These are phyloP conservation scores for Paraconiothyrium brasiliense DNA, from an alignment of 2,329 filamentous ascomycete species.

Conservation along the genomic window DNA sequence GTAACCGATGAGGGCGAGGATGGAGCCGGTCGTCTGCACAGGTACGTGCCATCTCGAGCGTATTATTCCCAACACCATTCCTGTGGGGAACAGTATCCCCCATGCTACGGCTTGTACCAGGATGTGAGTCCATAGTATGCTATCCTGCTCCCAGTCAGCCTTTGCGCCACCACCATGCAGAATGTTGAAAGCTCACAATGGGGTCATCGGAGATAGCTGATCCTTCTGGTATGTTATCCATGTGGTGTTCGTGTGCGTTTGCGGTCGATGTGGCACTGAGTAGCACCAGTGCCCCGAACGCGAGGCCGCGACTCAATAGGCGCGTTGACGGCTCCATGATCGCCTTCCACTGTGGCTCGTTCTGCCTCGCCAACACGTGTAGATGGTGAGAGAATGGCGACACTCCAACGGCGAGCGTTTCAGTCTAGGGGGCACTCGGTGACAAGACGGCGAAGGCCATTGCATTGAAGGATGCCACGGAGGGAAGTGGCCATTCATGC, in stretches of 20 bases:
- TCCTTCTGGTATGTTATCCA: constrained; percentile 51
- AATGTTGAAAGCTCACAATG: constrained; percentile 36
- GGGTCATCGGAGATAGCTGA: constrained; percentile 48
- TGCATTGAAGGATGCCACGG: neutral
- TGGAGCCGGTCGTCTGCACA: constrained; percentile 77
- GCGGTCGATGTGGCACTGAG: constrained; percentile 51
- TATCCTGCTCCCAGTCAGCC: constrained; percentile 62
- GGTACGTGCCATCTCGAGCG: constrained; percentile 96
- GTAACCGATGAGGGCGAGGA: constrained; percentile 83
- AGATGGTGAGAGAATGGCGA: constrained; percentile 18
- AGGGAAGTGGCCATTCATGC: constrained; percentile 27
- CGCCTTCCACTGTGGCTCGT: neutral
- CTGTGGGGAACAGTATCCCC: constrained; percentile 89
- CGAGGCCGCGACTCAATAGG: constrained; percentile 23
- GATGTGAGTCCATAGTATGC: constrained; percentile 93
- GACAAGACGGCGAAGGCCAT: constrained; percentile 1
- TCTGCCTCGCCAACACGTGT: constrained; percentile 11
- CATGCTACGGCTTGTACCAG: constrained; percentile 86
- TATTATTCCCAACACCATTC: constrained; percentile 93
- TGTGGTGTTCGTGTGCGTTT: constrained; percentile 53
- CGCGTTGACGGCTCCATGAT: constrained; percentile 24
- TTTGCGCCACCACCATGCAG: neutral
- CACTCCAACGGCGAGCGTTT: constrained; percentile 34
- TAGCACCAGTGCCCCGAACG: constrained; percentile 32
- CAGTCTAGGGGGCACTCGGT: constrained; percentile 9